Conservation (phyloP, 305 asterid genomes). For the Caryopteris hybrid region DNA sequence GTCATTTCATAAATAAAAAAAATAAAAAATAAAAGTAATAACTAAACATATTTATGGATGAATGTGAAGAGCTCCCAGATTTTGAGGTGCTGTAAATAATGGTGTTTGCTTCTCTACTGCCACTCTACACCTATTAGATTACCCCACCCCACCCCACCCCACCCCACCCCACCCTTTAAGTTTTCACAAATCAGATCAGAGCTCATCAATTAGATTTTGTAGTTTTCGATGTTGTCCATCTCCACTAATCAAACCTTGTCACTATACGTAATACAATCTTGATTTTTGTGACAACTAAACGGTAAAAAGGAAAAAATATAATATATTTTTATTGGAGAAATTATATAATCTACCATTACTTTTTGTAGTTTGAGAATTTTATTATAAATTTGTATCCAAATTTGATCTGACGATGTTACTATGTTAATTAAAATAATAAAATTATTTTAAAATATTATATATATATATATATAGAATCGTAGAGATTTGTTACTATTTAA, state of each 20-base stretch:
- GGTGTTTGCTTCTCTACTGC: not conserved
- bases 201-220: conserved; percentile 18
- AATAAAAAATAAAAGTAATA: not conserved
- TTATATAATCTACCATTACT: too few relatives aligned
- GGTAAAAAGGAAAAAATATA: too few relatives aligned
- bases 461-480: too few relatives aligned
- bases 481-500: too few relatives aligned
- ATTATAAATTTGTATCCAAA: too few relatives aligned
- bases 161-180: not conserved
- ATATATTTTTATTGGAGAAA: too few relatives aligned
- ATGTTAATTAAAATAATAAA: too few relatives aligned
- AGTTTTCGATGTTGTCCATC: conserved; percentile 10
- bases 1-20: conserved; percentile 17
- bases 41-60: not conserved
- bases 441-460: too few relatives aligned
- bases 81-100: conserved; percentile 15
- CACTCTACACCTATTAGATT: not conserved
- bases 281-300: not conserved
- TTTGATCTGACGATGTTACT: too few relatives aligned
- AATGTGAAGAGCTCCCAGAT: conserved; percentile 5
- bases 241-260: too few relatives aligned
- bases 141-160: not conserved
- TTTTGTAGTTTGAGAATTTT: too few relatives aligned
- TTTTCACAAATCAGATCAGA: not conserved
- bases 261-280: too few relatives aligned